Conservation (phyloP, 1,139 yeast species). For the Candida smagusa region DNA sequence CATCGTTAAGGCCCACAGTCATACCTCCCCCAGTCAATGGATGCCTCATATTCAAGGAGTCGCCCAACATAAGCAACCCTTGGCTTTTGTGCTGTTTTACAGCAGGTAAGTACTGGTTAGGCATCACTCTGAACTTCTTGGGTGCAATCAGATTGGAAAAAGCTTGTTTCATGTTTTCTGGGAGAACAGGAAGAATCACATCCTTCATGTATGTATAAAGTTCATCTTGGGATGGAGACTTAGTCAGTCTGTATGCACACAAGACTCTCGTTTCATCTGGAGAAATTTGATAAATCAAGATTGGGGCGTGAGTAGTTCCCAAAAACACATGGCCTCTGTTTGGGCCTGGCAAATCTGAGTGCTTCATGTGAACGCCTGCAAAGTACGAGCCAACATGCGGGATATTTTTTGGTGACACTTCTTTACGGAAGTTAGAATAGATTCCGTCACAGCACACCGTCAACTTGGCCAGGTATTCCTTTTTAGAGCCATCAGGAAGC, state of each 20-base stretch:
- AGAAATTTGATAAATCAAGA: slow-evolving; percentile 82
- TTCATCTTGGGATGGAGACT: slow-evolving; percentile 70
- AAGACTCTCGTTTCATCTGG: slow-evolving; percentile 80
- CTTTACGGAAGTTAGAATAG: slow-evolving; percentile 86
- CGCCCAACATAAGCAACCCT: slow-evolving; percentile 89
- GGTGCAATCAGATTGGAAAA: slow-evolving; percentile 45
- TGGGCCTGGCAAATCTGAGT: slow-evolving; percentile 70
- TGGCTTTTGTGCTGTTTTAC: slow-evolving; percentile 53
- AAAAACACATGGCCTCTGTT: slow-evolving; percentile 87
- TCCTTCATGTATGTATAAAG: slow-evolving; percentile 57
- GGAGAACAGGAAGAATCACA: slow-evolving; percentile 67
- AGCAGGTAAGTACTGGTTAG: slow-evolving; percentile 89
- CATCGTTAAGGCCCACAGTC: slow-evolving; percentile 96
- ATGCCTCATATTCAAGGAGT: slow-evolving; percentile 95
- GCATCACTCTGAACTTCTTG: slow-evolving; percentile 77
- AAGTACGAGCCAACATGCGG: slow-evolving; percentile 81
- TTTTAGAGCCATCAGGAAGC: slow-evolving; percentile 13
- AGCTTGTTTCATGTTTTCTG: slow-evolving; percentile 60
- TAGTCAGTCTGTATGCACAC: slow-evolving; percentile 78
- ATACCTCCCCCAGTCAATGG: slow-evolving; percentile 99
- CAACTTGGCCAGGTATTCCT: slow-evolving; percentile 53
- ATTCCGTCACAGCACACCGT: slow-evolving; percentile 92
- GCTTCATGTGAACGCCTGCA: slow-evolving; percentile 72
- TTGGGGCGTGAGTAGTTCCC: slow-evolving; percentile 77
- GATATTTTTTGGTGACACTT: slow-evolving; percentile 51